Percentiles rank a stretch among this genome's conserved stretches.
phyloP scores from a whole-genome alignment of 2,329 filamentous ascomycete genomes.

The Trichophyton schoenleinii region DNA sequence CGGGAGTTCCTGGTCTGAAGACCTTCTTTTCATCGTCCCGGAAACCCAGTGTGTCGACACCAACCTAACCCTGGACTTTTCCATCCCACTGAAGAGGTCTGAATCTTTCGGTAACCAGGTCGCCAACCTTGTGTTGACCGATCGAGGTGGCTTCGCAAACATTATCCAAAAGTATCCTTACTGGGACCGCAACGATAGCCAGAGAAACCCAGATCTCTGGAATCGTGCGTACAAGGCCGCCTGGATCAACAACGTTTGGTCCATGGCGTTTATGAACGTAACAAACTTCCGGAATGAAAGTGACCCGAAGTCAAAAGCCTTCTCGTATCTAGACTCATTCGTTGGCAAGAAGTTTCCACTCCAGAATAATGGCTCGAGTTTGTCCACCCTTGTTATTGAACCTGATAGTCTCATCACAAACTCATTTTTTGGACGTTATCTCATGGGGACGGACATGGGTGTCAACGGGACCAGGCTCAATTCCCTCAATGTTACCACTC shows the following conservation, averaged over 20 bases:
- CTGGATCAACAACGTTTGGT: constrained; percentile 31
- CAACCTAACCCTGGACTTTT: constrained; percentile 31
- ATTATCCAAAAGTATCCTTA: not conserved
- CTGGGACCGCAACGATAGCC: not conserved
- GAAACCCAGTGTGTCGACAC: constrained; percentile 34
- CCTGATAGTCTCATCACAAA: no score
- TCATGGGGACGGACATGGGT: not conserved
- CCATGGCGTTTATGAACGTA: constrained; percentile 31
- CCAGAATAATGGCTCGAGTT: not conserved
- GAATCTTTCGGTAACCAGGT: not conserved
- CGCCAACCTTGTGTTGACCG: not conserved
- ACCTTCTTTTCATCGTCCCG: constrained; percentile 38
- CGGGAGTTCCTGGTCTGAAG: constrained; percentile 36
- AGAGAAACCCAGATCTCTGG: constrained; percentile 22
- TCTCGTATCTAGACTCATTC: not conserved
- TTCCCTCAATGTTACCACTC: no score
- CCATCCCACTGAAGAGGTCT: constrained; percentile 12
- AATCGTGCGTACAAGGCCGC: constrained; percentile 34
- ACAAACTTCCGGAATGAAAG: constrained; percentile 17
- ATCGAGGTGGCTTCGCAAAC: constrained; percentile 29
- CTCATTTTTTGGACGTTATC: not conserved
- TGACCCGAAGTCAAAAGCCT: not conserved
- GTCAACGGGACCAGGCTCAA: no score
- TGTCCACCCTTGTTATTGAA: not conserved
- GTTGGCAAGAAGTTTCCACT: not conserved